Evolutionary conservation across 768 basidiomycete species (phyloP).

Genomic region (Lactifluus volemus): DNA sequence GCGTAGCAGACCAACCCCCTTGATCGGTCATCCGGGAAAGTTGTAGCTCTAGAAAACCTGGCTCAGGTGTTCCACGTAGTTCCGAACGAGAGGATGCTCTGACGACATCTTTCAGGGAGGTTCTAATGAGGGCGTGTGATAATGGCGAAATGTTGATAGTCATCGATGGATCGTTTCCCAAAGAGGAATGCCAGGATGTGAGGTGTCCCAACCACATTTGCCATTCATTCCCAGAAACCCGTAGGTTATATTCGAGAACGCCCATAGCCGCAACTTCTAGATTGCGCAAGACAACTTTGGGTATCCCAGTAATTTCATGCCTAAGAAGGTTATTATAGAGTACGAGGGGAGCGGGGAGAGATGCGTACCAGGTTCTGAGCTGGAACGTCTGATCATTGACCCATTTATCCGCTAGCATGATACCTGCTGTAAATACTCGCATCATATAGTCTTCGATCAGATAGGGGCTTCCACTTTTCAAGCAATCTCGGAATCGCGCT

Average conservation of each 20-base stretch:
- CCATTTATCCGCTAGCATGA: slow-evolving; percentile 30
- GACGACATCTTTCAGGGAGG: slow-evolving; percentile 14
- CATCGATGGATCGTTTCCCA: slow-evolving; percentile 10
- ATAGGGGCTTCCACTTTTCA: slow-evolving; percentile 24
- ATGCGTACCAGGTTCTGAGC: slow-evolving; percentile 26
- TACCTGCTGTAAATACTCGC: slow-evolving; percentile 27
- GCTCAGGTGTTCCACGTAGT: slow-evolving; percentile 12
- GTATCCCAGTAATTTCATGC: slow-evolving; percentile 16
- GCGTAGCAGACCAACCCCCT: background rate
- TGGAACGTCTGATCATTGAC: slow-evolving; percentile 28
- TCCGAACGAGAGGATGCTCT: slow-evolving; percentile 3
- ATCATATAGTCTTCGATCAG: slow-evolving; percentile 30
- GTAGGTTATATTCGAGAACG: slow-evolving; percentile 17
- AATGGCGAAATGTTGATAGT: slow-evolving; percentile 5
- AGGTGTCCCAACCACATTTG: slow-evolving; percentile 19
- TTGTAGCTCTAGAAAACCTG: slow-evolving; percentile 9
- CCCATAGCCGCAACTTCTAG: slow-evolving; percentile 15
- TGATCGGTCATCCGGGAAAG: slow-evolving; percentile 6
- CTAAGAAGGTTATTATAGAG: background rate
- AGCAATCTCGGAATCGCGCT: slow-evolving; percentile 26
- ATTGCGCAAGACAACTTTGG: slow-evolving; percentile 11
- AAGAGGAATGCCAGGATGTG: slow-evolving; percentile 15
- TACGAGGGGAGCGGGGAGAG: background rate
- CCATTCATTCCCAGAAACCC: slow-evolving; percentile 15
- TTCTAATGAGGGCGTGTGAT: slow-evolving; percentile 11